A percentile compares a stretch with the other conserved stretches of the same genome.
Evolutionary conservation across 129 eudicot genomes (phyloP).

Genomic region (Apium graveolens): DNA sequence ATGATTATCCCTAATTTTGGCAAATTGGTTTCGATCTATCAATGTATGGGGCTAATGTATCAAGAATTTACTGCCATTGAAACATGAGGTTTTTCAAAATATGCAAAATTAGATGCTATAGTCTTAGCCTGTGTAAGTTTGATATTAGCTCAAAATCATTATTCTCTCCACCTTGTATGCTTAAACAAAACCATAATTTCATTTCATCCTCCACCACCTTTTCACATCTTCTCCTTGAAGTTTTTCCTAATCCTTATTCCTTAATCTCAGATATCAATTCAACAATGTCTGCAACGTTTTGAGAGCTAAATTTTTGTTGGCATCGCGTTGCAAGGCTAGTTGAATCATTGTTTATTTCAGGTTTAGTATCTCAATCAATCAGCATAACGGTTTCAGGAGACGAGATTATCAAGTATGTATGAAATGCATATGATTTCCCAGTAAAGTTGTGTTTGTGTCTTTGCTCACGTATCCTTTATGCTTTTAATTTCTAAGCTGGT

Average conservation of each 20-base stretch:
- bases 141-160: background rate
- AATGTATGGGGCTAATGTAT: background rate
- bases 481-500: background rate
- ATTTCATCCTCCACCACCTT: background rate
- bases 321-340: background rate
- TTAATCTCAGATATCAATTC: background rate
- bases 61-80: background rate
- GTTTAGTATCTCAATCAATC: background rate
- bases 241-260: background rate
- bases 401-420: background rate
- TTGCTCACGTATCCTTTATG: background rate
- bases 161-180: no score
- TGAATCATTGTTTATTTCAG: background rate
- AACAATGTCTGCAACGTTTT: background rate
- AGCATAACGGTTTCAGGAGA: background rate
- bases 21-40: background rate
- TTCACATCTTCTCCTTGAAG: background rate
- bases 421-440: background rate
- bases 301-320: background rate
- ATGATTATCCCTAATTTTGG: background rate
- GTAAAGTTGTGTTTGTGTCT: background rate
- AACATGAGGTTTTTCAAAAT: background rate
- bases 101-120: background rate
- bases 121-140: background rate
- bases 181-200: background rate